Percentiles rank a stretch among this genome's conserved stretches.
Conservation (phyloP, 305 asterid species). For the Fraxinus ornus region DNA sequence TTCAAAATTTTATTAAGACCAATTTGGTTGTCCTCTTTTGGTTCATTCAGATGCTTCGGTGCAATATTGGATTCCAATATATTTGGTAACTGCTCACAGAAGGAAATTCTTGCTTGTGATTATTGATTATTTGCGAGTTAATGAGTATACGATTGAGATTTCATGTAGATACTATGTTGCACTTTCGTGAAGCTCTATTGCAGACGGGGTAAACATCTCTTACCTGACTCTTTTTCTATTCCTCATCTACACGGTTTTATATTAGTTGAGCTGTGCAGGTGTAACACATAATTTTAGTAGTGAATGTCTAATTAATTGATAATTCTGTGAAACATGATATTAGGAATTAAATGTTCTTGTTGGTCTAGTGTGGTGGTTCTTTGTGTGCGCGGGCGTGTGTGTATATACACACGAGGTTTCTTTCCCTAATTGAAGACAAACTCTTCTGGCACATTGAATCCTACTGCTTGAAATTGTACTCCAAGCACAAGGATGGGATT, state of each 20-base stretch:
- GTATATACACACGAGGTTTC: neutral
- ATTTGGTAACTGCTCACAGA: slow-evolving; percentile 39
- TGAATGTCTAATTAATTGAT: neutral
- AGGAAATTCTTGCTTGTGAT: slow-evolving; percentile 43
- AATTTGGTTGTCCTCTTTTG: slow-evolving; percentile 28
- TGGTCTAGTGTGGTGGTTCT: neutral
- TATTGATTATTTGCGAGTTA: slow-evolving; percentile 45
- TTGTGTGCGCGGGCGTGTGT: neutral
- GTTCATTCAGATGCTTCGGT: slow-evolving; percentile 43
- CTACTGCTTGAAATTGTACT: neutral
- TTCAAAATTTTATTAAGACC: slow-evolving; percentile 17
- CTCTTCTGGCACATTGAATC: neutral
- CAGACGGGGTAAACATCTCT: slow-evolving; percentile 55
- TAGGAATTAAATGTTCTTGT: neutral
- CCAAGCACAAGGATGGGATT: neutral
- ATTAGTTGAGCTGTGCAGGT: slow-evolving; percentile 22
- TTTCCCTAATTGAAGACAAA: neutral
- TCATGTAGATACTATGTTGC: slow-evolving; percentile 45
- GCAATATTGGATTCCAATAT: slow-evolving; percentile 28
- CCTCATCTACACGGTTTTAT: neutral
- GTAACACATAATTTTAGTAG: neutral
- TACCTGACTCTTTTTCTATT: slow-evolving; percentile 33
- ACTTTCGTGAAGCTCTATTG: slow-evolving; percentile 40
- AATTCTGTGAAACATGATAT: neutral
- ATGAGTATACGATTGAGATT: slow-evolving; percentile 41